Evolutionary conservation across 805 yeast genomes (phyloP), one percentile per base, ranked within the genome.

Genomic region (Hagleromyces aurorensis): DNA sequence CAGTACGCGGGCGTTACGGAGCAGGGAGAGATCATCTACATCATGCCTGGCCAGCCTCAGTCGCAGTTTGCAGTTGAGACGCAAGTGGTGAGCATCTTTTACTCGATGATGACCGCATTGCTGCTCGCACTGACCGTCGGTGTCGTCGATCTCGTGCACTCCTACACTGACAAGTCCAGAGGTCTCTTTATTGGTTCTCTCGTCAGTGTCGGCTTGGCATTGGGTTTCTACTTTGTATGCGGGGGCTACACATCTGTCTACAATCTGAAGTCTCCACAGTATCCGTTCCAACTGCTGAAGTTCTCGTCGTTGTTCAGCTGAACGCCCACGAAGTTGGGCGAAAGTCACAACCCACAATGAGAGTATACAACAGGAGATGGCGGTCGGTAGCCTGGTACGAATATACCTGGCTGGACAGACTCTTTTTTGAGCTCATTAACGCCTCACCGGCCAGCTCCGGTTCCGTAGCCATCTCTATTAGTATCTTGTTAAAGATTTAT

Each of bases 11-110:
- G 70, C 18, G 54, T 57, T 24, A 54, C 57, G 24, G 54, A 52
- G 20, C 43, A 54, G 24, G 72, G 72, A 27, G 52, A 50, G 15
- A 53, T 63, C 15, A 69, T 59, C 25, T 82, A 78, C 50, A 64
- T 78, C 23, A 67, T 68, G 41, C 65, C 62, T 19, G 62, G 65
- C 4, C 85, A 85, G 19, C 86, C 81, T 46, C 82, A 78, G 48
- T 63, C 61, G 29, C 98, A 91, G 57, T 69, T 71, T 29, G 96
- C 85, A 6, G 74, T 80, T 25, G 98, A 91, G 63, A 85, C 96
- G 6, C 96, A 91, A 61, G 69, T 86, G 30, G 59, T 91, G 21
- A 75, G 85, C 3, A 68, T 81, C 14, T 37, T 82, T 5, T 86
- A 85, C 54, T 93, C 85, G 2, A 43, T 70, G 6, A 61, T 86